Conservation (phyloP, 768 basidiomycete genomes). For the Naematelia encephala region DNA sequence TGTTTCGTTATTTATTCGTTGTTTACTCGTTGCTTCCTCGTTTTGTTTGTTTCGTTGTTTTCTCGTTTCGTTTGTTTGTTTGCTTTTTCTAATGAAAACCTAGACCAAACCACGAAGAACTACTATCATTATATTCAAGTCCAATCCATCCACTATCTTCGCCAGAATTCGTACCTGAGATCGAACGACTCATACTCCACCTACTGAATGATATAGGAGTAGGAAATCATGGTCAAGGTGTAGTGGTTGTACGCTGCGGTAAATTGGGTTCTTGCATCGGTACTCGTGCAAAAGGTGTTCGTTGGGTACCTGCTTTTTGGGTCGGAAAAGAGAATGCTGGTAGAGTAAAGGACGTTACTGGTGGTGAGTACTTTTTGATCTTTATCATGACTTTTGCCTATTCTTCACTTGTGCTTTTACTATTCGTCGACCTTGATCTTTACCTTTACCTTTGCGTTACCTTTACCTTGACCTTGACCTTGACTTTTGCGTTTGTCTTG, state of each 20-base stretch:
- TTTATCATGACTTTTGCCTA: not conserved
- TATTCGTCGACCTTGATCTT: not conserved
- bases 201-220: slow-evolving; percentile 29
- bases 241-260: slow-evolving; percentile 37
- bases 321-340: slow-evolving; percentile 11
- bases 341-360: slow-evolving; percentile 37
- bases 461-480: no score
- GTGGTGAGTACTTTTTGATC: slow-evolving; percentile 21
- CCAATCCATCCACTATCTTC: slow-evolving; percentile 12
- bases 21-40: no score
- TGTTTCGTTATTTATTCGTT: not conserved
- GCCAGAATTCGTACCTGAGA: slow-evolving; percentile 13
- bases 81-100: not conserved
- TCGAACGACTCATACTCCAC: slow-evolving; percentile 30
- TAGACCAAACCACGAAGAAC: slow-evolving; percentile 47
- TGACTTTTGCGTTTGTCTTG: no score
- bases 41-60: not conserved
- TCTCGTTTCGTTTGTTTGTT: not conserved
- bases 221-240: slow-evolving; percentile 24
- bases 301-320: slow-evolving; percentile 42
- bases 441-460: no score
- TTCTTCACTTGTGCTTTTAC: not conserved
- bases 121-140: slow-evolving; percentile 27
- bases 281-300: slow-evolving; percentile 23
- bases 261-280: slow-evolving; percentile 31